Conservation (phyloP, 371 early-diverging fungal species). For the Mucor ambiguus region DNA sequence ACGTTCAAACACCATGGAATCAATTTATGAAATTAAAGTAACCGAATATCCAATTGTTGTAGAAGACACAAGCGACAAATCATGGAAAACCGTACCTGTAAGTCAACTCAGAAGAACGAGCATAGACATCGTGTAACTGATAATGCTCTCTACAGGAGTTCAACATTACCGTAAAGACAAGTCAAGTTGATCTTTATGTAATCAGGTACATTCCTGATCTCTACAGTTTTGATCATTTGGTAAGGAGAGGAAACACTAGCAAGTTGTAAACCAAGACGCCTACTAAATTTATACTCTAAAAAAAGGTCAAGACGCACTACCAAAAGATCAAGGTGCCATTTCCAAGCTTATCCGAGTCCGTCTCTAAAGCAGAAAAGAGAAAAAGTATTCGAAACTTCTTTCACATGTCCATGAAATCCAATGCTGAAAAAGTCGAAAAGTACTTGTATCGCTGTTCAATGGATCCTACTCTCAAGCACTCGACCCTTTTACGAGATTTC, state of each 20-base stretch:
- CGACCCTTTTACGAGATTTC: conserved; percentile 51
- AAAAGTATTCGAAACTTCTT: conserved; percentile 37
- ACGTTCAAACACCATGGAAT: conserved; percentile 19
- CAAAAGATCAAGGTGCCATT: conserved; percentile 48
- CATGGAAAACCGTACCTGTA: conserved; percentile 31
- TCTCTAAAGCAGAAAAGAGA: conserved; percentile 35
- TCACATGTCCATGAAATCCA: conserved; percentile 29
- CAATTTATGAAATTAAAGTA: conserved; percentile 26
- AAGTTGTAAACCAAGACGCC: not conserved
- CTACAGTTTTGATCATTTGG: conserved; percentile 62
- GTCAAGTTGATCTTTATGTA: conserved; percentile 44
- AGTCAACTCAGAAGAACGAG: not conserved
- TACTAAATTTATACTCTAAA: not conserved
- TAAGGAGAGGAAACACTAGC: conserved; percentile 18
- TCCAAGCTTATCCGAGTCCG: conserved; percentile 37
- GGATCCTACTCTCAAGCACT: conserved; percentile 34
- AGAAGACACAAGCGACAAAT: conserved; percentile 21
- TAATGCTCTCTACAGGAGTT: conserved; percentile 27
- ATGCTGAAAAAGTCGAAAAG: conserved; percentile 49
- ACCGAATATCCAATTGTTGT: conserved; percentile 26
- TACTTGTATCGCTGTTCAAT: conserved; percentile 42
- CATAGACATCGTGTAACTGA: not conserved
- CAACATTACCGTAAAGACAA: conserved; percentile 57
- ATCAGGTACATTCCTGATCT: conserved; percentile 64
- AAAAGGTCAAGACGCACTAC: conserved; percentile 46